Evolutionary conservation across 2,329 filamentous ascomycete genomes (phyloP).

Genomic region (Venturia pyrina): DNA sequence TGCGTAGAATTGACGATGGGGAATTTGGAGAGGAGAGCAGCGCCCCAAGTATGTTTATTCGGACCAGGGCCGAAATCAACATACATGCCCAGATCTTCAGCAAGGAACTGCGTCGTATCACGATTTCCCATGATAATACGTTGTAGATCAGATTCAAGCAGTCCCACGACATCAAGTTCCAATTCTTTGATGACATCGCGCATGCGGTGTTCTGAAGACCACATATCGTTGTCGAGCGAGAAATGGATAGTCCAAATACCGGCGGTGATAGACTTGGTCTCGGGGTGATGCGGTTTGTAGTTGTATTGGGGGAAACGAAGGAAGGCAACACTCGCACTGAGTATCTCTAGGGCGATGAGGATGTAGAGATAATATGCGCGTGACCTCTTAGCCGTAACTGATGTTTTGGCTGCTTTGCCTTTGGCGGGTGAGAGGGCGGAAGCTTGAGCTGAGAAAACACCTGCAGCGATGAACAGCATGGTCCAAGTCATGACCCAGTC

Average conservation of each 20-base stretch:
- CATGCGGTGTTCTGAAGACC: constrained; percentile 91
- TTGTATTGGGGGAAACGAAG: constrained; percentile 87
- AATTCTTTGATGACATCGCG: constrained; percentile 82
- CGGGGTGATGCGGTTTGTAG: constrained; percentile 79
- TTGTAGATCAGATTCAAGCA: constrained; percentile 86
- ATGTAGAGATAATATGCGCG: constrained; percentile 62
- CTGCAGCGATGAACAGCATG: constrained; percentile 76
- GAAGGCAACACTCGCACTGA: constrained; percentile 74
- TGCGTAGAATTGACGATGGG: constrained; percentile 96
- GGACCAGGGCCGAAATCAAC: constrained; percentile 94
- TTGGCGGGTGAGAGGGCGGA: constrained; percentile 29
- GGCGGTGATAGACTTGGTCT: constrained; percentile 80
- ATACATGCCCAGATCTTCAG: constrained; percentile 97
- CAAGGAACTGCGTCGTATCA: constrained; percentile 87
- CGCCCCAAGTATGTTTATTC: constrained; percentile 98
- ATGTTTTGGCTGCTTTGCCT: constrained; percentile 35
- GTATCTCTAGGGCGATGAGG: constrained; percentile 65
- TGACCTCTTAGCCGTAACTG: constrained; percentile 40
- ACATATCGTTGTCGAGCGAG: constrained; percentile 96
- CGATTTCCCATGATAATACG: constrained; percentile 99
- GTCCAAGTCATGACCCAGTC: constrained; percentile 88
- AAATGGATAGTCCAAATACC: constrained; percentile 99
- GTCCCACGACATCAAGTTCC: constrained; percentile 95
- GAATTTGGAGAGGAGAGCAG: constrained; percentile 89
- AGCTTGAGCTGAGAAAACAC: constrained; percentile 59